Percentiles rank a stretch among this genome's conserved stretches.
These are phyloP conservation scores for Austroboletus eburneus DNA, from an alignment of 768 basidiomycete species.

Conservation along the genomic window DNA sequence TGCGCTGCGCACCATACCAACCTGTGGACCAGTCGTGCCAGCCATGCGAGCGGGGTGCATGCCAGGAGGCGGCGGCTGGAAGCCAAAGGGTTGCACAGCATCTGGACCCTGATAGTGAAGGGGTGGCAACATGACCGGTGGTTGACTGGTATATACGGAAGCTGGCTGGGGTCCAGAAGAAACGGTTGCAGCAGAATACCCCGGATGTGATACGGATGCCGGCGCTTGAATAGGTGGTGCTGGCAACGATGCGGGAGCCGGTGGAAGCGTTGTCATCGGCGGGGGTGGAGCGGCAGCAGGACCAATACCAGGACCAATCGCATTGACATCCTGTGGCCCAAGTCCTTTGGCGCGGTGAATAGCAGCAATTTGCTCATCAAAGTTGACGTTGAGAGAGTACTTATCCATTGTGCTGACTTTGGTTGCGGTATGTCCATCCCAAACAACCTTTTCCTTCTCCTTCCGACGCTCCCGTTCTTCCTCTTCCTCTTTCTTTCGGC, in stretches of 20 bases:
- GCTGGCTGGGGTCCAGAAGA: slow-evolving; percentile 92
- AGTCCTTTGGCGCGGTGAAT: slow-evolving; percentile 93
- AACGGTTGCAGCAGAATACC: slow-evolving; percentile 79
- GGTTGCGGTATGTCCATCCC: slow-evolving; percentile 97
- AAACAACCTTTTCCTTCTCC: slow-evolving; percentile 93
- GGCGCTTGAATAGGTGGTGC: slow-evolving; percentile 53
- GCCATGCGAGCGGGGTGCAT: slow-evolving; percentile 70
- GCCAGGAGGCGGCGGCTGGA: slow-evolving; percentile 63
- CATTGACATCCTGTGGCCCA: slow-evolving; percentile 73
- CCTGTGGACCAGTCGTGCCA: slow-evolving; percentile 53
- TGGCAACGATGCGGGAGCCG: slow-evolving; percentile 70
- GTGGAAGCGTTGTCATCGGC: slow-evolving; percentile 57
- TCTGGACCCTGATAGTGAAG: slow-evolving; percentile 80
- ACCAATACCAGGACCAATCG: slow-evolving; percentile 85
- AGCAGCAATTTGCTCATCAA: slow-evolving; percentile 97
- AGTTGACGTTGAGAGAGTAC: slow-evolving; percentile 88
- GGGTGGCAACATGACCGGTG: slow-evolving; percentile 81
- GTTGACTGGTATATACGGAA: slow-evolving; percentile 56
- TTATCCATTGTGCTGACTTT: slow-evolving; percentile 91
- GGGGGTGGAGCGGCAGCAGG: slow-evolving; percentile 71
- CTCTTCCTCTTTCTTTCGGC: slow-evolving; percentile 82
- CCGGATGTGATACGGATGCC: slow-evolving; percentile 40
- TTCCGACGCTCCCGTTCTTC: slow-evolving; percentile 75
- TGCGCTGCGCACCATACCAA: slow-evolving; percentile 72
- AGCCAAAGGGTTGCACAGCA: slow-evolving; percentile 74